A percentile compares a stretch with the other conserved stretches of the same genome.
Conservation (phyloP, 768 basidiomycete genomes). For the Rhodotorula graminis region DNA sequence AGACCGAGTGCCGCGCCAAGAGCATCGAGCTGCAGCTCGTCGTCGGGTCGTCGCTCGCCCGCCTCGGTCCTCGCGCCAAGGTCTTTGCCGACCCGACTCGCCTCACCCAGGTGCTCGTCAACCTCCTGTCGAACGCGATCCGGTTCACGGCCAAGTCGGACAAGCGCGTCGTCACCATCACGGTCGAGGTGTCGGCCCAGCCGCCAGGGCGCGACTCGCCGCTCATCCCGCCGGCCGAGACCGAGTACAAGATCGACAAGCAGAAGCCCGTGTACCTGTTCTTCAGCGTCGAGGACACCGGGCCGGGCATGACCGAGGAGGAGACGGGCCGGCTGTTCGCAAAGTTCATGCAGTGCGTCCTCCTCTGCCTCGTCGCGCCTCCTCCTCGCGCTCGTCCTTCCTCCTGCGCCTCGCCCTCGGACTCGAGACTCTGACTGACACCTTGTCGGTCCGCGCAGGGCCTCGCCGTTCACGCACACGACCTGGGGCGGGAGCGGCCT, state of each 20-base stretch:
- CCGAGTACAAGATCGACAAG: conserved; percentile 31
- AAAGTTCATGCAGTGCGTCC: conserved; percentile 42
- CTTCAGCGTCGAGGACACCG: conserved; percentile 44
- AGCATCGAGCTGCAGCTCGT: conserved; percentile 45
- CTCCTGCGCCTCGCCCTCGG: no score
- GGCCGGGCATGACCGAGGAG: conserved; percentile 45
- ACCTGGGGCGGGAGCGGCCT: conserved; percentile 46
- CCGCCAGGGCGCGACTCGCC: conserved; percentile 15
- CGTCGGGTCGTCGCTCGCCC: conserved; percentile 45
- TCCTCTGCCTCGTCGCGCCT: background rate
- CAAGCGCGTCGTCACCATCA: conserved; percentile 38
- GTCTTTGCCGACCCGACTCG: conserved; percentile 38
- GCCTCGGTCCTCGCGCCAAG: conserved; percentile 26
- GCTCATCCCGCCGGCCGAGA: conserved; percentile 42
- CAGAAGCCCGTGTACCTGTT: conserved; percentile 43
- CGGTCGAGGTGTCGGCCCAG: conserved; percentile 44
- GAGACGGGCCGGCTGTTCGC: conserved; percentile 45
- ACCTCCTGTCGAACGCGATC: conserved; percentile 47
- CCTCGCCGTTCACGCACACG: conserved; percentile 44
- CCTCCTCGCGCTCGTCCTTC: background rate
- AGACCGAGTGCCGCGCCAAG: conserved; percentile 45
- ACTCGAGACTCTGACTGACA: background rate
- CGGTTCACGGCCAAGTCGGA: conserved; percentile 44
- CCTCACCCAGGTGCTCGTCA: conserved; percentile 46
- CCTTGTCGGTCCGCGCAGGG: background rate